Percentiles rank a stretch among this genome's conserved stretches.
Evolutionary conservation across 2,329 filamentous ascomycete species (phyloP).

Genomic region (Diaporthe citri): DNA sequence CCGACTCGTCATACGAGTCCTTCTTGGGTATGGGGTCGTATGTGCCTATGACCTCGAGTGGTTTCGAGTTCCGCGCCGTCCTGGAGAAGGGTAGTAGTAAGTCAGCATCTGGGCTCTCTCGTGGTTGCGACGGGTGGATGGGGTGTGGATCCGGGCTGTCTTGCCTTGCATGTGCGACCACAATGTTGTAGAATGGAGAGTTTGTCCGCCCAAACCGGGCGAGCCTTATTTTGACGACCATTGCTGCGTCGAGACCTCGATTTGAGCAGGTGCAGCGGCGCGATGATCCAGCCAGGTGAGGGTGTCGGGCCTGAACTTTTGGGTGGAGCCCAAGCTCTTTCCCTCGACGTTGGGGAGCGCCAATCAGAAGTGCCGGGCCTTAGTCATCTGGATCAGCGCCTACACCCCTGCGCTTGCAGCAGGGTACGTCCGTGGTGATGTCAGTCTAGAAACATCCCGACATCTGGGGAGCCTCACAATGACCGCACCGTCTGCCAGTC

Average conservation of each 20-base stretch:
- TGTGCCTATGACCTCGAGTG: constrained; percentile 91
- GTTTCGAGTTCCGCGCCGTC: constrained; percentile 87
- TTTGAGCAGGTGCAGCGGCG: neutral
- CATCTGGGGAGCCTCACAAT: neutral
- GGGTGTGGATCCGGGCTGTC: neutral
- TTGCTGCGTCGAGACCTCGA: constrained; percentile 51
- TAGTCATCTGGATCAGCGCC: constrained; percentile 14
- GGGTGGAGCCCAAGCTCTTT: constrained; percentile 16
- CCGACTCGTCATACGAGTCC: constrained; percentile 71
- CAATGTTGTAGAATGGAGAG: constrained; percentile 96
- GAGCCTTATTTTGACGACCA: constrained; percentile 95
- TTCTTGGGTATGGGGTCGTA: constrained; percentile 77
- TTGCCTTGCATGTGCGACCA: constrained; percentile 92
- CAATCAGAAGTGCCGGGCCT: constrained; percentile 20
- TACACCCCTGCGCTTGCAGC: neutral
- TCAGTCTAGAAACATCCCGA: constrained; percentile 5
- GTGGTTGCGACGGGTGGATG: constrained; percentile 42
- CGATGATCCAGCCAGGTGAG: neutral
- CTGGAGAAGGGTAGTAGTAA: constrained; percentile 56
- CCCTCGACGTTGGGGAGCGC: neutral
- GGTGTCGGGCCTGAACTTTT: constrained; percentile 35
- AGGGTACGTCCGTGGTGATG: constrained; percentile 2
- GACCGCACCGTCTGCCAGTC: neutral
- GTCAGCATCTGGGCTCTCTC: neutral
- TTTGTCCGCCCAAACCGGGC: constrained; percentile 93